Base-by-base conservation (phyloP, 2,329 filamentous ascomycete species). In the Ceratocystis variospora region DNA sequence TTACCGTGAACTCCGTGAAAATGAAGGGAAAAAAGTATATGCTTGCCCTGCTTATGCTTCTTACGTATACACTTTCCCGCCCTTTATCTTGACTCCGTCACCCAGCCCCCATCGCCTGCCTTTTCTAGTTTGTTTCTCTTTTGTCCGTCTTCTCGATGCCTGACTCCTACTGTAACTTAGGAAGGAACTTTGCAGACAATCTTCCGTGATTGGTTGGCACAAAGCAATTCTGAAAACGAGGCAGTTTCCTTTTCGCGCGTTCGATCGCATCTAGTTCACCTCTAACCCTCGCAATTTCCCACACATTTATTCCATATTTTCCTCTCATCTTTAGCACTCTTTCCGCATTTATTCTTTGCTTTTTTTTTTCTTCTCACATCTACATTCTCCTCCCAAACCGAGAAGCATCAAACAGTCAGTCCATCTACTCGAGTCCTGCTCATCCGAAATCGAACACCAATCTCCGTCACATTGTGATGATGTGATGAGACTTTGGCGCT, bases 271-370 rank as follows among this genome's bases (percentile, higher is more conserved):
- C n/a, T 59, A 19, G 25, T 19, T n/a, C 55, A 59, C 53, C n/a
- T 22, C 53, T n/a, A 17, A 8, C n/a, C 7, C 33, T 59, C 22
- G 55, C 55, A 59, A 2, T 25, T 59, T 59, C 48, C 48, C 48
- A 12, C 48, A 53, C 1, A 53, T 28, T 53, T 28, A 53, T 28
- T 25, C 15, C 22, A 22, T 22, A 5, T 50, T 22, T 50, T 4
- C 22, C 48, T 10, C 37, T 12, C 37, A 41, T 41, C 12, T 12
- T 50, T n/a, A 2, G 48, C 1, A 12, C n/a, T 37, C 46, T 61
- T 25, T 65, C 61, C 22, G 44, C 46, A 50, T 25, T 62, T 61
- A 17, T 25, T 61, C 10, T 65, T 61, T 65, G n/a, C n/a, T 28
- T 45, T 61, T 59, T 55, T 22, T 10, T 31, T 28, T 1, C 22